Conservation (phyloP, 139 green algal genomes). For the Yamagishiella unicocca region DNA sequence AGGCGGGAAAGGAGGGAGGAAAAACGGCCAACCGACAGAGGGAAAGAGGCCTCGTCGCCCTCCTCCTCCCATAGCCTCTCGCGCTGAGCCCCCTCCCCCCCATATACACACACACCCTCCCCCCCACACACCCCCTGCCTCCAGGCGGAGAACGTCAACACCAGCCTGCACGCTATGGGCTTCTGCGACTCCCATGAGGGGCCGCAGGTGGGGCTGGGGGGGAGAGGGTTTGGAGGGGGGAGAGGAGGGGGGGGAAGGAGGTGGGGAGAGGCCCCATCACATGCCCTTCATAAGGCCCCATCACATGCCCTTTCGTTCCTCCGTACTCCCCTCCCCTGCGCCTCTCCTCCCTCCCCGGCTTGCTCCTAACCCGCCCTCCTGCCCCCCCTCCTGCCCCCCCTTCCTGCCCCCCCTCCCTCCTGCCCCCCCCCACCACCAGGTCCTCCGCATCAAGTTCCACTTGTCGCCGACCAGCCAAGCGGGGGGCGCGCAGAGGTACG, state of each 20-base stretch:
- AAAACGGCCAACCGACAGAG: no score
- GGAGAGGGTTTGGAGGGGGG: background rate
- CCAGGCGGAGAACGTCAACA: conserved; percentile 46
- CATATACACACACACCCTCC: background rate
- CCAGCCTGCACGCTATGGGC: conserved; percentile 72
- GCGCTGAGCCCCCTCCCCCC: background rate
- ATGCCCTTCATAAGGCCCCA: no score
- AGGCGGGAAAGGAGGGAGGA: no score
- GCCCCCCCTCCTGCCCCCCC: background rate
- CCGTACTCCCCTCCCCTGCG: no score
- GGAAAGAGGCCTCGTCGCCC: no score
- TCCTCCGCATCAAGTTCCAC: conserved; percentile 76
- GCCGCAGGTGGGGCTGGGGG: conserved; percentile 40
- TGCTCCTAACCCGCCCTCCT: no score
- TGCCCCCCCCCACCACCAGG: conserved; percentile 12
- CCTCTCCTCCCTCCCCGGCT: no score
- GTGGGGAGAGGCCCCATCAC: no score
- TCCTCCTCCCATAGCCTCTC: no score
- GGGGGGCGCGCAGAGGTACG: conserved; percentile 58
- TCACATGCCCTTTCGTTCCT: no score
- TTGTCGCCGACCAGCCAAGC: conserved; percentile 69
- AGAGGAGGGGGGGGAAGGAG: no score
- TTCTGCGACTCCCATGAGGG: conserved; percentile 79
- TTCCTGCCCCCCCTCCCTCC: background rate
- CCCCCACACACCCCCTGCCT: background rate